Conservation (phyloP, 257 asterid species). For the Plantago major region DNA sequence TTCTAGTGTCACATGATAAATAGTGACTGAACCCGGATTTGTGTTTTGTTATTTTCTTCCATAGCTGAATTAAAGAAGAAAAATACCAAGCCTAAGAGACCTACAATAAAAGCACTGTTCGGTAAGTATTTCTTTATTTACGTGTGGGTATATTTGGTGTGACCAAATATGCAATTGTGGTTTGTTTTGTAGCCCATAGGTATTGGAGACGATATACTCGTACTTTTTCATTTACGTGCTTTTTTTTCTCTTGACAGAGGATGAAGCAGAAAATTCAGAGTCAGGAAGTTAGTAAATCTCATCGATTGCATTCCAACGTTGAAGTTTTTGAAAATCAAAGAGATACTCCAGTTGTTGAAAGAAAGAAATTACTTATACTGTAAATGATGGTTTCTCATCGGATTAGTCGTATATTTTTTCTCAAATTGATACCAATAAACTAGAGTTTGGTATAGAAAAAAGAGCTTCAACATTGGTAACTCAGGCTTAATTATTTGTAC, state of each 20-base stretch:
- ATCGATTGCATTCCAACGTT: constrained; percentile 34
- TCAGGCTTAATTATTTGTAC: constrained; percentile 19
- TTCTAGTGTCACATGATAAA: neutral
- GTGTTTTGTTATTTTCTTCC: constrained; percentile 15
- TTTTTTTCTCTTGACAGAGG: constrained; percentile 45
- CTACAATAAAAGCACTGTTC: constrained; percentile 77
- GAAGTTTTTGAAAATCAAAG: constrained; percentile 25
- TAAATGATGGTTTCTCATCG: neutral
- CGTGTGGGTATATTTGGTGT: neutral
- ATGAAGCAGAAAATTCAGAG: constrained; percentile 67
- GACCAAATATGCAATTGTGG: neutral
- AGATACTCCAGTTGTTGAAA: constrained; percentile 7
- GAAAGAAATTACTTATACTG: neutral
- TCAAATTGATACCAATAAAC: neutral
- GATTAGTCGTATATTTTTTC: constrained; percentile 14
- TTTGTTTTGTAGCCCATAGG: neutral
- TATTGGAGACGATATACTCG: neutral
- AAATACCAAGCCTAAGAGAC: constrained; percentile 65
- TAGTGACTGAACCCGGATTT: constrained; percentile 15
- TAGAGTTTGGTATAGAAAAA: constrained; percentile 10
- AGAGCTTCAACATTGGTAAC: constrained; percentile 11
- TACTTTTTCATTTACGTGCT: neutral
- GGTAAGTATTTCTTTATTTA: constrained; percentile 43
- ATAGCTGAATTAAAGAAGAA: constrained; percentile 96
- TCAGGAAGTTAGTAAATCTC: constrained; percentile 37